phyloP scores from a whole-genome alignment of 352 stramenopile genomes.

The Phytophthora rubi region DNA sequence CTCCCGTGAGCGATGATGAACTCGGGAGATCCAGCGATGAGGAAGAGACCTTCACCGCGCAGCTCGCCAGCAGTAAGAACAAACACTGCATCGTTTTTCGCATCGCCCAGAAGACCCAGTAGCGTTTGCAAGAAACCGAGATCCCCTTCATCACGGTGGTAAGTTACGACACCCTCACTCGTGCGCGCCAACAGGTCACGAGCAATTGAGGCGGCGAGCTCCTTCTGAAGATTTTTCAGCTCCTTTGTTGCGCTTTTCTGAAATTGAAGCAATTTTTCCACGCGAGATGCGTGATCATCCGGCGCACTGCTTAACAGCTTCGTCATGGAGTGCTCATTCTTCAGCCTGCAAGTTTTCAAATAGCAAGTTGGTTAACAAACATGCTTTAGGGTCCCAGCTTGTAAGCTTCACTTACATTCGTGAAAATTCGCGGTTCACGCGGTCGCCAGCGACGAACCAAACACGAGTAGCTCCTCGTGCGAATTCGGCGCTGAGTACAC shows the following conservation, averaged over 20 bases:
- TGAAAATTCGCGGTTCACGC: constrained; percentile 80
- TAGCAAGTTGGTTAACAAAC: background rate
- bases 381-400: constrained; percentile 45
- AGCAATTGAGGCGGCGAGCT: constrained; percentile 63
- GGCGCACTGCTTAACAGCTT: constrained; percentile 76
- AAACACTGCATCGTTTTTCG: constrained; percentile 44
- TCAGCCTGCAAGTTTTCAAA: constrained; percentile 41
- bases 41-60: constrained; percentile 64
- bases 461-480: constrained; percentile 69
- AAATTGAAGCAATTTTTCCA: constrained; percentile 70
- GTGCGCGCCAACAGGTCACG: constrained; percentile 45
- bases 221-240: constrained; percentile 75
- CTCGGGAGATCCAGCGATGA: constrained; percentile 64
- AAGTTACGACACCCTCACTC: constrained; percentile 46
- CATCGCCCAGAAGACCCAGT: constrained; percentile 50
- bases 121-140: constrained; percentile 77
- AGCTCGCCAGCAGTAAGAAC: constrained; percentile 62
- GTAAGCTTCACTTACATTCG: constrained; percentile 55
- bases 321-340: constrained; percentile 70
- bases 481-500: constrained; percentile 77
- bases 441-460: constrained; percentile 87
- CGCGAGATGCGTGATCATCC: constrained; percentile 67
- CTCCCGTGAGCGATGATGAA: constrained; percentile 67
- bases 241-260: constrained; percentile 69
- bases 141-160: constrained; percentile 67